Evolutionary conservation across 148 eudicot species (phyloP).

Genomic region (Camellia japonica): DNA sequence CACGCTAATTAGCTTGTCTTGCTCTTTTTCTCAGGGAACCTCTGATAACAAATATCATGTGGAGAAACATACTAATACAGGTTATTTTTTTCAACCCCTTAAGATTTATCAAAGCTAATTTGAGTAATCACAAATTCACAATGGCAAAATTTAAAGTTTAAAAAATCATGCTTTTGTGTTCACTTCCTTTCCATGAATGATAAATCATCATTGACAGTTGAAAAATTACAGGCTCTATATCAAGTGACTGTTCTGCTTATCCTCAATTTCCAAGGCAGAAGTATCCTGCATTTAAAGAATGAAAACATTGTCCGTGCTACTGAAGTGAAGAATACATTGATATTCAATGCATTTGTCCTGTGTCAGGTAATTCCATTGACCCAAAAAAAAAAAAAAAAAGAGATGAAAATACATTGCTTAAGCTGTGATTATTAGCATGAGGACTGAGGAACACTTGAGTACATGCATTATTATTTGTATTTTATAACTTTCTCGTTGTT

Average conservation of each 20-base stretch:
- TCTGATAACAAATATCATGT: slow-evolving; percentile 90
- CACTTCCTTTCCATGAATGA: background rate
- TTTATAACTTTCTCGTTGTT: too few species aligned
- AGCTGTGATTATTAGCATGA: background rate
- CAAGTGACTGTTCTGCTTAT: slow-evolving; percentile 79
- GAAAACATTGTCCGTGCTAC: slow-evolving; percentile 35
- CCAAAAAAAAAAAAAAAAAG: background rate
- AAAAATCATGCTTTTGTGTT: background rate
- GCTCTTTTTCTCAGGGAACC: slow-evolving; percentile 63
- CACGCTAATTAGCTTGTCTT: background rate
- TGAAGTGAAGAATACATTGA: slow-evolving; percentile 71
- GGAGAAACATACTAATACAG: slow-evolving; percentile 90
- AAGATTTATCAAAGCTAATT: background rate
- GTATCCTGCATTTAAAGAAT: slow-evolving; percentile 46
- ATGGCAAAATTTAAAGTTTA: background rate
- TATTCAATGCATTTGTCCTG: slow-evolving; percentile 90
- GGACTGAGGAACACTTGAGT: background rate
- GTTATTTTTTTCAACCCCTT: slow-evolving; percentile 24
- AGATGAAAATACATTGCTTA: background rate
- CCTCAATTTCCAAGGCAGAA: slow-evolving; percentile 70
- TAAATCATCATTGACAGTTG: background rate
- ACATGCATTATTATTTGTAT: background rate
- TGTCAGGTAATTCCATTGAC: slow-evolving; percentile 62
- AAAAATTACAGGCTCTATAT: slow-evolving; percentile 59
- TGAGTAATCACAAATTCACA: background rate